phyloP scores from a whole-genome alignment of 768 basidiomycete genomes.

The Suillus subaureus region DNA sequence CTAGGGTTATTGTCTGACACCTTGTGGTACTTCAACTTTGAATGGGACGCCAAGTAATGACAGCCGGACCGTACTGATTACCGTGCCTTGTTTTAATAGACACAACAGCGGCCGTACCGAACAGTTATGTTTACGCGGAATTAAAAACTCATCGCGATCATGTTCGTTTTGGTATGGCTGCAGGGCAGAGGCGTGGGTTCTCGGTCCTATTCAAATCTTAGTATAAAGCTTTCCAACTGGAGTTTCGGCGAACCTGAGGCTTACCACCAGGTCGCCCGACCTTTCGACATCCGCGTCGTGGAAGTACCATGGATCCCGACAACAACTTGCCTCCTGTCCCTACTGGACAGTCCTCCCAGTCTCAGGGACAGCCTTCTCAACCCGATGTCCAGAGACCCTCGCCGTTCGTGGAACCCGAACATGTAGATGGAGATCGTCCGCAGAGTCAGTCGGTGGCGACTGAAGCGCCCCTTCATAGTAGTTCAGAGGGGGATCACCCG shows the following conservation, averaged over 20 bases:
- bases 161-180: not conserved
- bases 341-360: conserved; percentile 6
- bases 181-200: not conserved
- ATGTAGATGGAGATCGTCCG: not conserved
- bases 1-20: not conserved
- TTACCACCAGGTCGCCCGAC: not conserved
- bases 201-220: not conserved
- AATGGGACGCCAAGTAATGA: not conserved
- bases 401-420: conserved; percentile 12
- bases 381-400: not conserved
- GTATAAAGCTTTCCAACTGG: conserved; percentile 4
- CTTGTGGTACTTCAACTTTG: not conserved
- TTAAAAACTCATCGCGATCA: not conserved
- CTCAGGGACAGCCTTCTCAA: not conserved
- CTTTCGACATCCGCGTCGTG: not conserved
- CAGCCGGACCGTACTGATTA: not conserved
- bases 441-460: conserved; percentile 6
- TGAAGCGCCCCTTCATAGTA: conserved; percentile 14
- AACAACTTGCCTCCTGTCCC: not conserved
- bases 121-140: conserved; percentile 1
- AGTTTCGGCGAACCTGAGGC: not conserved
- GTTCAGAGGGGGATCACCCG: conserved; percentile 11
- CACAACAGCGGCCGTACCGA: conserved; percentile 6
- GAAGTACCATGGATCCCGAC: conserved; percentile 20
- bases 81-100: conserved; percentile 9